Evolutionary conservation across 768 basidiomycete species (phyloP).

Genomic region (Xerocomus potaroensis): DNA sequence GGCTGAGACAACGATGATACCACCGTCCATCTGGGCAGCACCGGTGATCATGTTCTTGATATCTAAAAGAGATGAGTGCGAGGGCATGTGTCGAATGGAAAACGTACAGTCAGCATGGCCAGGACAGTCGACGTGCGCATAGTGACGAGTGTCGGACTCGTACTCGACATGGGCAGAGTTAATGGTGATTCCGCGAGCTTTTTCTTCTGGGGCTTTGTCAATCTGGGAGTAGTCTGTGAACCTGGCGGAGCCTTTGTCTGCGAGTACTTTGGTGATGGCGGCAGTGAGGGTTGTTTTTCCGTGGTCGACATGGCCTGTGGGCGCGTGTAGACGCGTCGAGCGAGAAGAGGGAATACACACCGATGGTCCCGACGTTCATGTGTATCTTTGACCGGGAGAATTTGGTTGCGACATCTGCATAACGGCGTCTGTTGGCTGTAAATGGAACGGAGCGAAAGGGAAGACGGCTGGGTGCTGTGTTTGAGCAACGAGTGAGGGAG

Average conservation of each 20-base stretch:
- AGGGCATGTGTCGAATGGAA: not conserved
- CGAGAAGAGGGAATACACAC: constrained; percentile 31
- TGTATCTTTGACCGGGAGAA: constrained; percentile 81
- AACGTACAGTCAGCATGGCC: constrained; percentile 89
- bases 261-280: constrained; percentile 90
- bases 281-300: constrained; percentile 98
- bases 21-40: constrained; percentile 96
- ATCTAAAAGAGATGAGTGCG: constrained; percentile 42
- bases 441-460: constrained; percentile 2
- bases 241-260: constrained; percentile 64
- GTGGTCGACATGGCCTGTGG: constrained; percentile 87
- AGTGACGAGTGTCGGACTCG: constrained; percentile 85
- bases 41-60: constrained; percentile 99
- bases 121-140: constrained; percentile 98
- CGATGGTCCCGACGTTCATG: constrained; percentile 95
- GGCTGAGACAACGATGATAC: constrained; percentile 94
- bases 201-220: constrained; percentile 99
- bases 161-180: constrained; percentile 99
- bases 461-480: constrained; percentile 7
- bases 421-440: constrained; percentile 46
- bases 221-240: constrained; percentile 98
- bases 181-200: constrained; percentile 99
- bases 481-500: constrained; percentile 1
- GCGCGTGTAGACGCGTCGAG: constrained; percentile 18
- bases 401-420: constrained; percentile 59